Percentiles rank a stretch among this genome's conserved stretches.
Conservation (phyloP, 2,329 filamentous ascomycete genomes). For the Hypoxylon sp. region DNA sequence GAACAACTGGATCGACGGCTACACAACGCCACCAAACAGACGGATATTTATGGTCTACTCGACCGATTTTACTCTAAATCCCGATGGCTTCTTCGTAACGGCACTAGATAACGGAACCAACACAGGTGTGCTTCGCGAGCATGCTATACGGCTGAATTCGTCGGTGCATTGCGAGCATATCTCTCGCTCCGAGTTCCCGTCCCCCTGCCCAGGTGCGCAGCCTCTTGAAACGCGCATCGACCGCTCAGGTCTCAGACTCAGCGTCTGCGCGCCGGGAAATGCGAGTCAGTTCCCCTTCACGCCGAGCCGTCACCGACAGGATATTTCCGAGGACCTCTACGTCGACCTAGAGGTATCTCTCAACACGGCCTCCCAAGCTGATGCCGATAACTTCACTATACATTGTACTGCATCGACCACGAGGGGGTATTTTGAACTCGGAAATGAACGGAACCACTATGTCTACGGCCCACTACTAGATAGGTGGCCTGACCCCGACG, state of each 20-base stretch:
- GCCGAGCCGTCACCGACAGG: conserved; percentile 37
- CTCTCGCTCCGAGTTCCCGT: conserved; percentile 27
- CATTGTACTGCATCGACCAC: conserved; percentile 35
- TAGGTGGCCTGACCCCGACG: conserved; percentile 36
- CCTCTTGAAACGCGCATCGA: conserved; percentile 29
- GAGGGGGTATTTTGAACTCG: conserved; percentile 40
- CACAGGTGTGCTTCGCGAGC: conserved; percentile 37
- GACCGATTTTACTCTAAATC: conserved; percentile 1
- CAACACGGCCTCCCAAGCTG: not conserved
- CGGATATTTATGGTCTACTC: conserved; percentile 26
- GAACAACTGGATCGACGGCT: conserved; percentile 18
- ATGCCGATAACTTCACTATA: conserved; percentile 30
- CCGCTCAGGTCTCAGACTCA: conserved; percentile 21
- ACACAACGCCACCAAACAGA: conserved; percentile 12
- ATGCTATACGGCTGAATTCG: conserved; percentile 39
- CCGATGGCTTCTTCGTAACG: conserved; percentile 36
- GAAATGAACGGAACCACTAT: conserved; percentile 34
- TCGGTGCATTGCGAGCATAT: conserved; percentile 37
- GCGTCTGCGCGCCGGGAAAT: conserved; percentile 38
- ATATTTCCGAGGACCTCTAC: conserved; percentile 35
- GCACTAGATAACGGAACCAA: conserved; percentile 33
- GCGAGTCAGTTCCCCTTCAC: conserved; percentile 36
- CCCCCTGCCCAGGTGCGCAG: conserved; percentile 24
- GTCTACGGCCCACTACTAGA: conserved; percentile 38
- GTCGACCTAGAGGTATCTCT: conserved; percentile 30